Evolutionary conservation across 176 grass and related monocot species (phyloP), one percentile per base, ranked within the genome.

Genomic region (Avena sativa): DNA sequence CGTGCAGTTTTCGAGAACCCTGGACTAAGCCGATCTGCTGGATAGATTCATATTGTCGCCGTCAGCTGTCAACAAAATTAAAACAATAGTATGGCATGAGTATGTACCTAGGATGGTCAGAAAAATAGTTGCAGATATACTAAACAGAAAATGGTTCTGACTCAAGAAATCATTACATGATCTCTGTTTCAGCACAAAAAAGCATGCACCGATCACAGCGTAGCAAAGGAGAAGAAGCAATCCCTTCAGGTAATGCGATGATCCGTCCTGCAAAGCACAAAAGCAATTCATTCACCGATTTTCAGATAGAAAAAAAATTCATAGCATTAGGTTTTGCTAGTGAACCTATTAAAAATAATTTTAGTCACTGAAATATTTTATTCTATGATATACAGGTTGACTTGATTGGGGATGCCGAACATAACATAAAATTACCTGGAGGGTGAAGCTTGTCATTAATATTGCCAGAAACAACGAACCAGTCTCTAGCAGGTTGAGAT

Each of bases 171-270:
- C 38, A 92, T 51, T 84, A 97, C 95, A 66, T 85, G 88, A 25
- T 79, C 52, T 77, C 21, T 50, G 51, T 70, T 85, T 86, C 10
- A 92, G 77, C 47, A 94, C 91, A 48, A 95, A 98, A 70, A 98
- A 98, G 75, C 93, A 92, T 89, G 87, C 73, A 6, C 60, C 85
- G 28, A 93, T 89, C 75, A 87, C 78, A 14, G 88, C 1, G 79
- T 98, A 98, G 83, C 89, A 95, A 34, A 98, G 88, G 9, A 98
- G 81, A 47, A 95, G 95, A 21, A 91, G 71, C 51, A 93, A 30
- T 68, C 95, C 95, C 83, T 98, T 98, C 80, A 98, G 77, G 87
- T 98, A 98, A 86, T 98, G 93, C 0, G 95, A 98, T 44, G 91
- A 89, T 6, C 95, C 95, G 7, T 98, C 95, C 95, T 98, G 91